These are phyloP conservation scores for Vaccinium macrocarpon DNA, from an alignment of 148 eudicot genomes.

Conservation along the genomic window DNA sequence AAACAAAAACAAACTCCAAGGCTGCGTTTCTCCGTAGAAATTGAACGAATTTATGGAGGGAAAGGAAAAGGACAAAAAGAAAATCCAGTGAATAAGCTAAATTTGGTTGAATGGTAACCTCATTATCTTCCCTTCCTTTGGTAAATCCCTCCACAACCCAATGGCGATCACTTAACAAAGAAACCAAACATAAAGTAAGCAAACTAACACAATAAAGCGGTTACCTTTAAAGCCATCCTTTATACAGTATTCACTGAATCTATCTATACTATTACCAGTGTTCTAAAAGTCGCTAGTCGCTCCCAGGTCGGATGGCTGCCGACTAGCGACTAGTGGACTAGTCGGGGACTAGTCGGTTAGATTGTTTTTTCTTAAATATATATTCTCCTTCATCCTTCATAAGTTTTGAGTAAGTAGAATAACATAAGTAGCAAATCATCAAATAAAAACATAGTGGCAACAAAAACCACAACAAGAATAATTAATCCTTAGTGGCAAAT, in stretches of 20 bases:
- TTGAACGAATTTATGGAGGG: not conserved
- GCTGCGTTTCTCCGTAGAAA: not conserved
- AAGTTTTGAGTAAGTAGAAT: too few species aligned
- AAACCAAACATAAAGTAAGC: not conserved
- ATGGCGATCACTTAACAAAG: not conserved
- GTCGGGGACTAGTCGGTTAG: too few species aligned
- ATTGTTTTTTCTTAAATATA: too few species aligned
- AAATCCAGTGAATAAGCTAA: not conserved
- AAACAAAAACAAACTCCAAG: not conserved
- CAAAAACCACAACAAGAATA: too few species aligned
- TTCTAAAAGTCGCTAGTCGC: too few species aligned
- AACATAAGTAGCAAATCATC: too few species aligned
- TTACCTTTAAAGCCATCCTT: not conserved
- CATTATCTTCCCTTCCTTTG: not conserved
- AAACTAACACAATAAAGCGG: not conserved
- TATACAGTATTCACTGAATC: not conserved
- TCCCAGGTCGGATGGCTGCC: too few species aligned
- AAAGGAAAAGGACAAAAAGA: not conserved
- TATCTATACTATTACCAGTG: too few species aligned
- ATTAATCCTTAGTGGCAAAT: too few species aligned
- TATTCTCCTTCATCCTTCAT: too few species aligned
- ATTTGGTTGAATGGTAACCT: not conserved
- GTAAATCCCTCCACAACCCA: not conserved
- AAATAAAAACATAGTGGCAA: too few species aligned
- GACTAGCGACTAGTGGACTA: too few species aligned